Evolutionary conservation across 2,329 filamentous ascomycete genomes (phyloP), one percentile per base, ranked within the genome.

Genomic region (Coniochaeta sp.): DNA sequence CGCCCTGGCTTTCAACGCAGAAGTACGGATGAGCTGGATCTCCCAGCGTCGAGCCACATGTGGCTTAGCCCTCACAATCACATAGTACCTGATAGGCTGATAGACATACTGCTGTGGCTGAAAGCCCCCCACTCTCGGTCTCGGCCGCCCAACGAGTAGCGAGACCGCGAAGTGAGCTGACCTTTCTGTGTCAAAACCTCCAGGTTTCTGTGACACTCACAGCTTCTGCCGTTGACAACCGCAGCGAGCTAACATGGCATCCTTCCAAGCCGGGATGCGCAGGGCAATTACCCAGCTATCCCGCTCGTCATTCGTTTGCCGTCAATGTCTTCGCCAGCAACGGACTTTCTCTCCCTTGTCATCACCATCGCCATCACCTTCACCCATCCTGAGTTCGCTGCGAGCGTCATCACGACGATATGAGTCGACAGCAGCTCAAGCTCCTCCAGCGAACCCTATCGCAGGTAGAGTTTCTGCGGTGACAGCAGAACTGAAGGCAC

Each of bases 271-370:
- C 24, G 68, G 69, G 31, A 61, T 72, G 52, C 68, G 66, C 40
- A 67, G 69, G 63, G 65, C 65, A 17, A 63, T 66, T 17, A 14
- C 62, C 9, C 66, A 66, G 61, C 60, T 68, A 6, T 62, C 67
- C 6, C 61, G 64, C 26, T 70, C 74, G 34, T 72, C 75, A 60
- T 75, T 80, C 59, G 68, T 76, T 68, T 81, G 79, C 71, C 78
- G 78, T 64, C 80, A 81, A 76, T 82, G 79, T 69, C 75, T 73
- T 62, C 64, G 67, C 31, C 68, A 68, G 24, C 66, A 68, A 56
- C 65, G 67, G n/a, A 63, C 61, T 44, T 61, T 63, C 62, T 58
- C 59, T 55, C 57, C 60, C 58, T 64, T 57, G n/a, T 14, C 43
- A 31, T 26, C 62, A 44, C 50, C 59, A 11, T 77, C 74, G n/a